phyloP scores from a whole-genome alignment of 208 protist genomes.

The Trypanosoma scelopori region DNA sequence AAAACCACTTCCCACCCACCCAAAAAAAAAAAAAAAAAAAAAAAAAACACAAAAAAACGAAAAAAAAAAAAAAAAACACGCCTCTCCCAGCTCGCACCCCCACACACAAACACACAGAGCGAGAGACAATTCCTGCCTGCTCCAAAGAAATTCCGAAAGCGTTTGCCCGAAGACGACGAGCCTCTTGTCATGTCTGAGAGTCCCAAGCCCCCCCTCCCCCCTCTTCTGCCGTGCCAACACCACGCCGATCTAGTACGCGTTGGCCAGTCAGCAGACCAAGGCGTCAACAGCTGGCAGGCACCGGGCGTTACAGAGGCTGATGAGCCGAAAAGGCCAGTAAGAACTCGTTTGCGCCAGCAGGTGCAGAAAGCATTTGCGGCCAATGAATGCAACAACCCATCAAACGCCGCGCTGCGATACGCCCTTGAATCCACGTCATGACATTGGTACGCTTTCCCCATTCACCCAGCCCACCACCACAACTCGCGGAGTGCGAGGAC shows the following conservation, averaged over 20 bases:
- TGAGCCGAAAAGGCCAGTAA: constrained; percentile 21
- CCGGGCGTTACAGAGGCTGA: background rate
- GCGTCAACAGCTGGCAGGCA: background rate
- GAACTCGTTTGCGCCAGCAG: constrained; percentile 25
- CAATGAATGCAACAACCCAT: constrained; percentile 13
- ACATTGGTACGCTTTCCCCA: constrained; percentile 20
- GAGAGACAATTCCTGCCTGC: no score
- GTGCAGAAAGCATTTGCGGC: constrained; percentile 16
- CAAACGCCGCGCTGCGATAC: background rate
- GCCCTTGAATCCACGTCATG: constrained; percentile 22
- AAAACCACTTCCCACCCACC: no score
- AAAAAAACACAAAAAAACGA: no score
- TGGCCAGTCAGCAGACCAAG: constrained; percentile 31
- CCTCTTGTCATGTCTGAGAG: no score
- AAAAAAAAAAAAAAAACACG: no score
- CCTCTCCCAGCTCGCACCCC: no score
- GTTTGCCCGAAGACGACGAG: constrained; percentile 22
- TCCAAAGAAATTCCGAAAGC: constrained; percentile 19
- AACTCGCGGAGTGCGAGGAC: constrained; percentile 20
- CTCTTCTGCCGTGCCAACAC: constrained; percentile 11
- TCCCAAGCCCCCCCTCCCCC: no score
- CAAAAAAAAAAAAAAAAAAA: no score
- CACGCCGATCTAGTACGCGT: constrained; percentile 25
- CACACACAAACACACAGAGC: no score
- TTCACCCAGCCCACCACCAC: constrained; percentile 14